Percentiles rank a stretch among this genome's conserved stretches.
Evolutionary conservation across 2,329 filamentous ascomycete genomes (phyloP).

Genomic region (Boeremia lycopersici): DNA sequence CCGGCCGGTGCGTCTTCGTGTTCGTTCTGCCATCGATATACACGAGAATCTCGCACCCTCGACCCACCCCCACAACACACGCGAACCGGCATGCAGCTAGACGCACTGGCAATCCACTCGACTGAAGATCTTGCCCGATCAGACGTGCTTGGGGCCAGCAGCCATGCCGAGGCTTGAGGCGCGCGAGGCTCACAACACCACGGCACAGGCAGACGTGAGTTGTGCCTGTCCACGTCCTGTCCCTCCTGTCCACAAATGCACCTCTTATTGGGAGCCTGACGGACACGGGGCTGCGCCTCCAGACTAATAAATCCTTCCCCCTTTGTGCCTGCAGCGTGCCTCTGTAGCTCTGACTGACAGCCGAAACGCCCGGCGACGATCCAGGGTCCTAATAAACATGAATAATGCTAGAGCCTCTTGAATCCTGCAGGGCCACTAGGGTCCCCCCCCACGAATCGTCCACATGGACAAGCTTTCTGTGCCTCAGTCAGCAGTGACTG

Average conservation of each 20-base stretch:
- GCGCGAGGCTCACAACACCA: too few species aligned
- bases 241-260: neutral
- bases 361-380: conserved; percentile 1
- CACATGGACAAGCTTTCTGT: conserved; percentile 5
- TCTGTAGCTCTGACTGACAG: conserved; percentile 3
- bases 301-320: neutral
- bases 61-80: too few species aligned
- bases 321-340: conserved; percentile 12
- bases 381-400: conserved; percentile 3
- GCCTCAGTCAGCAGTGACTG: neutral
- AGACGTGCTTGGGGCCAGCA: too few species aligned
- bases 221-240: too few species aligned
- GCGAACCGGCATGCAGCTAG: too few species aligned
- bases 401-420: neutral
- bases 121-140: too few species aligned
- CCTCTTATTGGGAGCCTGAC: neutral
- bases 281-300: conserved; percentile 9
- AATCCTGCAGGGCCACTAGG: conserved; percentile 10
- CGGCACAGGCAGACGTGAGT: too few species aligned
- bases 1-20: neutral
- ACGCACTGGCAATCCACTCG: too few species aligned
- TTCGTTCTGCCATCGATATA: neutral
- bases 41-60: too few species aligned
- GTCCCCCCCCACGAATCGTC: neutral
- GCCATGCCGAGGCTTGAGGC: too few species aligned